A percentile compares a stretch with the other conserved stretches of the same genome.
phyloP scores from a whole-genome alignment of 2,329 filamentous ascomycete species.

The Neobulgaria alba region DNA sequence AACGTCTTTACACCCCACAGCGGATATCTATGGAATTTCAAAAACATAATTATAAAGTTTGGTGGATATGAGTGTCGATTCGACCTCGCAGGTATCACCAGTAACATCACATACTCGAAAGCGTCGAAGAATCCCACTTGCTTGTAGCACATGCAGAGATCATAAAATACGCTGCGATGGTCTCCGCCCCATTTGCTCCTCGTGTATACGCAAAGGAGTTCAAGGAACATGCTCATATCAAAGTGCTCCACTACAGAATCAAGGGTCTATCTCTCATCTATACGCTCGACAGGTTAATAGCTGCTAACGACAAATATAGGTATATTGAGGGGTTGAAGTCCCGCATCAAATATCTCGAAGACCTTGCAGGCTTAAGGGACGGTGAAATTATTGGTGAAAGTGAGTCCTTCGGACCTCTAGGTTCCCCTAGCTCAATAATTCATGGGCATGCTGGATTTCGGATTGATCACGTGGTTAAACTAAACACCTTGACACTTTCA shows the following conservation, averaged over 20 bases:
- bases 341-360: neutral
- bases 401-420: neutral
- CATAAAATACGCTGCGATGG: conserved; percentile 14
- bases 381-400: neutral
- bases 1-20: neutral
- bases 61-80: neutral
- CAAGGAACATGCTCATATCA: neutral
- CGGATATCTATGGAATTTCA: no score
- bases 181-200: conserved; percentile 6
- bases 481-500: neutral
- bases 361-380: neutral
- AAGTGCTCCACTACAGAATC: neutral
- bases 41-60: no score
- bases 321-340: neutral
- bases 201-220: conserved; percentile 6
- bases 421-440: no score
- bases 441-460: neutral
- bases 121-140: conserved; percentile 12
- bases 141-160: conserved; percentile 10
- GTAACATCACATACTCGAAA: conserved; percentile 1
- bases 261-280: neutral
- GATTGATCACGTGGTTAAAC: neutral
- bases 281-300: neutral
- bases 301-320: neutral
- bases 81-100: neutral